Conservation (phyloP, 164 flowering plant genomes). For the Liquidambar formosana region DNA sequence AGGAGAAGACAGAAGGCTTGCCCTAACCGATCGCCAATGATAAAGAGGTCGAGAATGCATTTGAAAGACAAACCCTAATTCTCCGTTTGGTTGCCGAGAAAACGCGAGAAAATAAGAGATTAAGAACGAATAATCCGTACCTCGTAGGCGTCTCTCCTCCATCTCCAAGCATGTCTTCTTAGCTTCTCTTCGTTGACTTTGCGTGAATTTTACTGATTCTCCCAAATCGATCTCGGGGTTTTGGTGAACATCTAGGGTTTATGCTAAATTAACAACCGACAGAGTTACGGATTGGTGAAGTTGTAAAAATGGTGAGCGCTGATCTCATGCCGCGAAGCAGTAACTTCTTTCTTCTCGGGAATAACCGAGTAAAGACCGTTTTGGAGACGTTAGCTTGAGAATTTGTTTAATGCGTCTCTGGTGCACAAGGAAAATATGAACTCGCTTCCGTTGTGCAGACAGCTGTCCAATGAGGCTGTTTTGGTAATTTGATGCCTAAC, state of each 20-base stretch:
- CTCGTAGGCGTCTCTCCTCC: conserved; percentile 59
- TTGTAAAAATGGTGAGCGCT: background rate
- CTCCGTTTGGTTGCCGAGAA: background rate
- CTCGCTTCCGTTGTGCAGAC: too few species aligned
- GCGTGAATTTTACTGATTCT: background rate
- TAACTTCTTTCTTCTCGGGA: background rate
- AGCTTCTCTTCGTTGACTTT: background rate
- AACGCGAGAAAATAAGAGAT: background rate
- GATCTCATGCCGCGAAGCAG: background rate
- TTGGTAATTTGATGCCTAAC: too few species aligned
- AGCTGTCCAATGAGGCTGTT: too few species aligned
- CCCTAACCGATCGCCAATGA: too few species aligned
- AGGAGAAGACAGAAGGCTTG: too few species aligned
- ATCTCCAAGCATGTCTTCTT: conserved; percentile 37
- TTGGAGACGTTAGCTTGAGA: background rate
- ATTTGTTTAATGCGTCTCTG: background rate
- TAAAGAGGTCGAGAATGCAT: too few species aligned
- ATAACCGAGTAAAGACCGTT: too few species aligned
- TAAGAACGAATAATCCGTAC: conserved; percentile 14
- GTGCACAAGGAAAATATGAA: background rate
- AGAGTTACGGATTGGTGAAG: background rate
- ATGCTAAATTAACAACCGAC: background rate
- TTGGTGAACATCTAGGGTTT: conserved; percentile 3
- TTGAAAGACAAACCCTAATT: background rate
- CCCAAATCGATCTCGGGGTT: background rate